phyloP scores from a whole-genome alignment of 768 basidiomycete species.

The Mycena floridula region DNA sequence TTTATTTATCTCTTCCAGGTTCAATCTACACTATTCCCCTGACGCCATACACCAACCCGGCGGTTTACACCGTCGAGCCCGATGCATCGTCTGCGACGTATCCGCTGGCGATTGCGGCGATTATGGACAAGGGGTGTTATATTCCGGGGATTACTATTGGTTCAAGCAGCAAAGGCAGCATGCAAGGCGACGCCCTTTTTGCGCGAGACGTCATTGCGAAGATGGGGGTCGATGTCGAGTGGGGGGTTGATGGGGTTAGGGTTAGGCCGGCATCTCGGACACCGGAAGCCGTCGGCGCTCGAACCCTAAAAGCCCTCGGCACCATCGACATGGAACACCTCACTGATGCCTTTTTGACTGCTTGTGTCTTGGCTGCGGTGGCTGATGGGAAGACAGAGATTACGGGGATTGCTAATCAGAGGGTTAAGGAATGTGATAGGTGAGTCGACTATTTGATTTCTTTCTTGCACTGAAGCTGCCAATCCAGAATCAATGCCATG shows the following conservation, averaged over 20 bases:
- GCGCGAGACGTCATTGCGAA: slow-evolving; percentile 88
- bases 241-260: no score
- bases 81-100: slow-evolving; percentile 97
- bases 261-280: no score
- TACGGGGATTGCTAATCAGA: slow-evolving; percentile 92
- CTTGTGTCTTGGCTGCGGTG: slow-evolving; percentile 87
- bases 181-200: slow-evolving; percentile 97
- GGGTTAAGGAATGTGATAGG: slow-evolving; percentile 98
- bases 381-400: slow-evolving; percentile 68
- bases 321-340: slow-evolving; percentile 98
- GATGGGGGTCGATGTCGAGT: slow-evolving; percentile 94
- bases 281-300: no score
- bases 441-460: no score
- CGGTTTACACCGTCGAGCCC: slow-evolving; percentile 83
- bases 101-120: slow-evolving; percentile 93
- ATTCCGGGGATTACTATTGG: slow-evolving; percentile 94
- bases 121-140: slow-evolving; percentile 95
- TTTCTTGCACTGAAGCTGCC: no score
- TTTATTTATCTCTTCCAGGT: no score
- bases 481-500: no score
- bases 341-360: slow-evolving; percentile 99
- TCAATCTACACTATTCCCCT: slow-evolving; percentile 90
- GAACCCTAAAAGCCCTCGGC: slow-evolving; percentile 76
- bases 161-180: slow-evolving; percentile 71
- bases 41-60: slow-evolving; percentile 71